A percentile compares a stretch with the other conserved stretches of the same genome.
Conservation (phyloP, 129 eudicot genomes). For the Chrysanthemum lavandulifolium region DNA sequence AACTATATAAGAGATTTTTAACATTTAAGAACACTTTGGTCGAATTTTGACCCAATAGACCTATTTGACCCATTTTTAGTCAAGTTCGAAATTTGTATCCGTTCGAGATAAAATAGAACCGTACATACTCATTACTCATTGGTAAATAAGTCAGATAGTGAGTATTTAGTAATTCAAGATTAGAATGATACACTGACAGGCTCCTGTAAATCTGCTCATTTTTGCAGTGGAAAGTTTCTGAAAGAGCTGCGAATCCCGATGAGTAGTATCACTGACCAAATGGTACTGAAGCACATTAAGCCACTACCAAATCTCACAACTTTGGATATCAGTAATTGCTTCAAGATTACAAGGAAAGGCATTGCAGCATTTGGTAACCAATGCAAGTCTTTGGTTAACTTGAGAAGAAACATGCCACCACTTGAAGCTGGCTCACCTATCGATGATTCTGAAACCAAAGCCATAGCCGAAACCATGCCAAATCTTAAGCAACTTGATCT, state of each 20-base stretch:
- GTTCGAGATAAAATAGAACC: not conserved
- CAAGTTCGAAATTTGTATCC: not conserved
- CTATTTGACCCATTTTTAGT: not conserved
- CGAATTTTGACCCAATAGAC: not conserved
- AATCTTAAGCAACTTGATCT: constrained; percentile 27
- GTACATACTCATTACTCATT: not conserved
- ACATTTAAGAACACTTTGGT: not conserved
- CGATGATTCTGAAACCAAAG: constrained; percentile 37
- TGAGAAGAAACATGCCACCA: constrained; percentile 48
- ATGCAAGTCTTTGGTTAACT: constrained; percentile 32
- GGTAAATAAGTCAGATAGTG: not conserved
- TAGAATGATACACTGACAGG: not conserved
- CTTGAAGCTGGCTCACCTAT: not conserved
- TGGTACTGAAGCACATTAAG: constrained; percentile 37
- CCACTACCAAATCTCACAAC: constrained; percentile 31
- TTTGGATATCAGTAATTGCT: constrained; percentile 40
- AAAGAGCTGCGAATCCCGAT: constrained; percentile 37
- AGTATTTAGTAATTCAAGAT: not conserved
- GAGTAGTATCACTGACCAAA: constrained; percentile 41
- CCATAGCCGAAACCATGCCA: constrained; percentile 34
- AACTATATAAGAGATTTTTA: not conserved
- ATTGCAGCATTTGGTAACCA: constrained; percentile 39
- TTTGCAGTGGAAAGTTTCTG: constrained; percentile 36
- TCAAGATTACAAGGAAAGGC: constrained; percentile 35
- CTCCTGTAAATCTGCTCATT: not conserved